Conservation (phyloP, 768 basidiomycete species). For the Pholiota molesta region DNA sequence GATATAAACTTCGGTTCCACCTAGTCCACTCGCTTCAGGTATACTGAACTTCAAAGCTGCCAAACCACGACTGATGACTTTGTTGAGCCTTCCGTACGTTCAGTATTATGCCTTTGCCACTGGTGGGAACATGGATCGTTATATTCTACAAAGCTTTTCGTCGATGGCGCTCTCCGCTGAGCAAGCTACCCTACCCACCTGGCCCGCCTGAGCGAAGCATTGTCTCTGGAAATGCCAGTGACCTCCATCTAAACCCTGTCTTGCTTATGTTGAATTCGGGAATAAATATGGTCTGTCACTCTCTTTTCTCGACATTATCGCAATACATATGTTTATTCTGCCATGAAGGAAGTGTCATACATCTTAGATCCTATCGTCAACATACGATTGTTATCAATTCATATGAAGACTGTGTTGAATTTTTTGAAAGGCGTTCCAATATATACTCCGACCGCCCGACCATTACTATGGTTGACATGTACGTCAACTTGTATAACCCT, state of each 20-base stretch:
- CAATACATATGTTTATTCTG: neutral
- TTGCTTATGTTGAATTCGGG: neutral
- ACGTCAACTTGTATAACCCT: neutral
- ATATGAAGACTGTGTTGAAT: neutral
- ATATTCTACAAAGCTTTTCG: neutral
- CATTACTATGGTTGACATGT: neutral
- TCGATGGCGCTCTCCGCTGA: neutral
- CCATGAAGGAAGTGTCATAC: slow-evolving; percentile 22
- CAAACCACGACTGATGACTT: too few species aligned
- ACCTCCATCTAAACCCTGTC: neutral
- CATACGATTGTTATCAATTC: neutral
- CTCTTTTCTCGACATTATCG: neutral
- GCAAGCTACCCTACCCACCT: slow-evolving; percentile 3
- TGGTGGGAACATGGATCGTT: neutral
- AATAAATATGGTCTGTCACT: slow-evolving; percentile 4
- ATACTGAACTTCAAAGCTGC: too few species aligned
- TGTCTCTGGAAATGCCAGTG: neutral
- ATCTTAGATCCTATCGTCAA: slow-evolving; percentile 12
- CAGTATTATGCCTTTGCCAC: neutral
- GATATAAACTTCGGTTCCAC: too few species aligned
- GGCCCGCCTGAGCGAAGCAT: slow-evolving; percentile 1
- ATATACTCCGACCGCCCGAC: neutral
- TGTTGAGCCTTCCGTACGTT: neutral
- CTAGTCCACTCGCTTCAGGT: too few species aligned
- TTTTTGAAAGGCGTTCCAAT: neutral